Percentiles rank a stretch among this genome's conserved stretches.
Conservation (phyloP, 31 red algal genomes). For the Bonnemaisonia californica region DNA sequence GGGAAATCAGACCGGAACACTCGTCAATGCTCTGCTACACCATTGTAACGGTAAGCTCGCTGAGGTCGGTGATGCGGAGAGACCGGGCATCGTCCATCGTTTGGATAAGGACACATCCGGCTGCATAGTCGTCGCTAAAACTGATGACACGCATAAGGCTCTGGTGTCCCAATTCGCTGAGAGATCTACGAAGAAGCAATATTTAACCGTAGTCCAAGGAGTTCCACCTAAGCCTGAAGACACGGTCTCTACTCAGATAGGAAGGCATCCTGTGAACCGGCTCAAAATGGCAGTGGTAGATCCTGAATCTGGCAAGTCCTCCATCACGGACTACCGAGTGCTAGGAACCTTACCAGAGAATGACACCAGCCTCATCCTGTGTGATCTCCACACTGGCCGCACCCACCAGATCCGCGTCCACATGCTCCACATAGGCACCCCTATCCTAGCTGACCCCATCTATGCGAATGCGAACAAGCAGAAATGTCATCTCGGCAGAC, state of each 20-base stretch:
- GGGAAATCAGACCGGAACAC: background rate
- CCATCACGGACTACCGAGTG: background rate
- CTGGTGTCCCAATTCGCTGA: background rate
- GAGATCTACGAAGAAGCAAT: background rate
- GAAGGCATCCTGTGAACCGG: slow-evolving; percentile 19
- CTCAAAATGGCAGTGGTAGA: slow-evolving; percentile 25
- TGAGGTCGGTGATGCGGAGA: background rate
- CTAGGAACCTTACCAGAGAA: background rate
- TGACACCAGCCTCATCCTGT: slow-evolving; percentile 20
- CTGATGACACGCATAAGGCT: background rate
- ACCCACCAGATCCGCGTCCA: slow-evolving; percentile 73
- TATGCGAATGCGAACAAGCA: too few relatives aligned
- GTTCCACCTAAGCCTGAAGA: too few relatives aligned
- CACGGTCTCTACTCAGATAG: slow-evolving; percentile 31
- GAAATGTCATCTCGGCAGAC: too few relatives aligned
- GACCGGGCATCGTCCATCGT: background rate
- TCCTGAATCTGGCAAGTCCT: slow-evolving; percentile 24
- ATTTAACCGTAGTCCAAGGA: background rate
- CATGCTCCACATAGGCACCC: slow-evolving; percentile 21
- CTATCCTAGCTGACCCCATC: too few relatives aligned
- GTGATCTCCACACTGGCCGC: slow-evolving; percentile 45
- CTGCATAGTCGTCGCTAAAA: background rate
- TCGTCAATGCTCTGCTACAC: background rate
- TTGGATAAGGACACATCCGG: background rate
- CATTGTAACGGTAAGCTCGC: slow-evolving; percentile 10